Percentiles rank a stretch among this genome's conserved stretches.
Conservation (phyloP, 2,329 filamentous ascomycete species). For the Reticulascus tulasneorum region DNA sequence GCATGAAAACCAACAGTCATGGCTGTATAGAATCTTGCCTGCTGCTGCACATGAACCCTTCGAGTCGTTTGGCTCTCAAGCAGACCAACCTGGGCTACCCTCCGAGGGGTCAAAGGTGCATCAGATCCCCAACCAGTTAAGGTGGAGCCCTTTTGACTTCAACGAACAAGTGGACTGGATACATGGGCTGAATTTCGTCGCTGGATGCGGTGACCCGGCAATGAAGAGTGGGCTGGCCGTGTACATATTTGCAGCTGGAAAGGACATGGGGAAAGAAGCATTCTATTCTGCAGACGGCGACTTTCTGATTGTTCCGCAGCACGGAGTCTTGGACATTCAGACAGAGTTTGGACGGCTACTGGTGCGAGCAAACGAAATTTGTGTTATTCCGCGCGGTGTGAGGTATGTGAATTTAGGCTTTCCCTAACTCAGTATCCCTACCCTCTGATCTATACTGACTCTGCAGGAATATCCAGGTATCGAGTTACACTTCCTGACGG, state of each 20-base stretch:
- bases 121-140: constrained; percentile 39
- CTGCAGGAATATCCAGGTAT: too few species aligned
- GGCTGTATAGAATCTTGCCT: constrained; percentile 57
- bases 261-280: constrained; percentile 41
- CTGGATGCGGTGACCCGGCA: constrained; percentile 45
- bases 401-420: too few species aligned
- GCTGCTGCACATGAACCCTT: constrained; percentile 45
- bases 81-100: constrained; percentile 24
- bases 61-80: constrained; percentile 14
- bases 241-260: constrained; percentile 44
- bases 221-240: constrained; percentile 44
- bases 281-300: constrained; percentile 62
- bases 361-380: constrained; percentile 65
- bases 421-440: too few species aligned
- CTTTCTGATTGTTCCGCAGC: constrained; percentile 61
- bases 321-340: constrained; percentile 62
- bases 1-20: constrained; percentile 55
- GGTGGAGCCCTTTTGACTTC: constrained; percentile 36
- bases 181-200: constrained; percentile 43
- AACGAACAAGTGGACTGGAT: constrained; percentile 39
- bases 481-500: constrained; percentile 54
- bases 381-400: constrained; percentile 62
- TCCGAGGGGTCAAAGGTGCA: constrained; percentile 44
- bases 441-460: too few species aligned
- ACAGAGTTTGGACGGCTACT: constrained; percentile 63